These are phyloP conservation scores for Gelatoporia subvermispora DNA, from an alignment of 768 basidiomycete species.

Conservation along the genomic window DNA sequence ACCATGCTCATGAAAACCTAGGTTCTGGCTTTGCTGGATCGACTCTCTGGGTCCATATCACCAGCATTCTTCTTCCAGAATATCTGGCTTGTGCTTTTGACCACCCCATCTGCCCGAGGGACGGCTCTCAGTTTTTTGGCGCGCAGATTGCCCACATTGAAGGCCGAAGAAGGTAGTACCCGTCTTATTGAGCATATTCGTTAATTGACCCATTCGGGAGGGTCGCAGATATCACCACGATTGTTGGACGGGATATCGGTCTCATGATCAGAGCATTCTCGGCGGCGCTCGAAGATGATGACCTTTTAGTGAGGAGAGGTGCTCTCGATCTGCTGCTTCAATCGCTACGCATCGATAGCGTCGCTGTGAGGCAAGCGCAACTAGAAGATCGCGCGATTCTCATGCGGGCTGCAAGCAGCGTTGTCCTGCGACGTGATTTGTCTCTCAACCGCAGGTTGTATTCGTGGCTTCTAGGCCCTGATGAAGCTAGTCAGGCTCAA, in stretches of 20 bases:
- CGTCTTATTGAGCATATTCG: neutral
- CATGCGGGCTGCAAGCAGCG: slow-evolving; percentile 80
- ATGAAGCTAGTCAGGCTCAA: slow-evolving; percentile 74
- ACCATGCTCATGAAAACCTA: slow-evolving; percentile 24
- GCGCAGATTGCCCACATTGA: slow-evolving; percentile 67
- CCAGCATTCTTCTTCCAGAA: slow-evolving; percentile 93
- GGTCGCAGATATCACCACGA: slow-evolving; percentile 52
- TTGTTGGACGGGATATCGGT: slow-evolving; percentile 84
- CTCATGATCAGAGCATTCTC: slow-evolving; percentile 93
- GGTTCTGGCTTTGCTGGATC: slow-evolving; percentile 79
- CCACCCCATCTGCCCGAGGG: slow-evolving; percentile 78
- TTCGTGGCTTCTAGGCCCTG: slow-evolving; percentile 86
- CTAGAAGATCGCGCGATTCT: slow-evolving; percentile 74
- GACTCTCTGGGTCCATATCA: slow-evolving; percentile 78
- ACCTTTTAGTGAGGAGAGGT: slow-evolving; percentile 82
- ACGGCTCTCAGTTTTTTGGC: slow-evolving; percentile 85
- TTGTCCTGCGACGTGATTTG: slow-evolving; percentile 88
- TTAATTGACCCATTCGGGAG: slow-evolving; percentile 4
- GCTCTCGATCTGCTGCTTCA: slow-evolving; percentile 82
- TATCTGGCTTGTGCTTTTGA: slow-evolving; percentile 90
- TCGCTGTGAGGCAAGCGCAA: slow-evolving; percentile 63
- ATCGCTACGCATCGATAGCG: slow-evolving; percentile 68
- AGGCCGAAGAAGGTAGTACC: slow-evolving; percentile 61
- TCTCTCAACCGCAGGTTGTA: slow-evolving; percentile 91
- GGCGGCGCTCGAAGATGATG: slow-evolving; percentile 88